phyloP scores from a whole-genome alignment of 1,284 basidiomycete species.

The Quambalaria eucalypti region DNA sequence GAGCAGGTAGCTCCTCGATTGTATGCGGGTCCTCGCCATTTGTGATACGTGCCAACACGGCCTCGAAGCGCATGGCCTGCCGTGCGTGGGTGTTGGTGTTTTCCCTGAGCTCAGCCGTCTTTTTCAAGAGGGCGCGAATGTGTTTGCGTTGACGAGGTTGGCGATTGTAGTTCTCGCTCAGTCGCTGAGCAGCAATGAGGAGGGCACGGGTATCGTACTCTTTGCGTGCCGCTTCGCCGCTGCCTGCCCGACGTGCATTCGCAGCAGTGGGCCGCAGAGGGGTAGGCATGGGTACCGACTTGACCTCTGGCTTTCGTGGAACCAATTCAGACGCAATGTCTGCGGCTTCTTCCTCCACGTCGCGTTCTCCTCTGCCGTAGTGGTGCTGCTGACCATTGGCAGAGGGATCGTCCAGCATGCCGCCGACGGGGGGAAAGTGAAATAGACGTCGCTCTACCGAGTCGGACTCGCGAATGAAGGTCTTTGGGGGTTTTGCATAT shows the following conservation, averaged over 20 bases:
- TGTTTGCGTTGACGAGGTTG: slow-evolving; percentile 38
- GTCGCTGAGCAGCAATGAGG: slow-evolving; percentile 28
- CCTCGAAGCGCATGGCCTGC: background rate
- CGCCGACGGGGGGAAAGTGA: background rate
- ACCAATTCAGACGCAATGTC: background rate
- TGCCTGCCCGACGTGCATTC: background rate
- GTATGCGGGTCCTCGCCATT: background rate
- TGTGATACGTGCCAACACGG: background rate
- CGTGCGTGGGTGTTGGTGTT: background rate
- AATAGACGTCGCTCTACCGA: background rate
- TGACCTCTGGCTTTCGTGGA: background rate
- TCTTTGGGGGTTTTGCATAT: slow-evolving; percentile 28
- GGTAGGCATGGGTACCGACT: slow-evolving; percentile 6
- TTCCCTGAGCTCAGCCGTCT: slow-evolving; percentile 16
- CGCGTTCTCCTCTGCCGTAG: background rate
- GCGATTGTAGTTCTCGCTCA: slow-evolving; percentile 27
- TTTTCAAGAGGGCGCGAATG: slow-evolving; percentile 37
- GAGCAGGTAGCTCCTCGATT: background rate
- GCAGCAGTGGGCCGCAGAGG: slow-evolving; percentile 12
- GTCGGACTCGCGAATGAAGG: slow-evolving; percentile 21
- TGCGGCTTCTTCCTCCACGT: background rate
- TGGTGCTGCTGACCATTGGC: background rate
- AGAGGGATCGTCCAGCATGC: background rate
- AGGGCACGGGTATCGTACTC: slow-evolving; percentile 14
- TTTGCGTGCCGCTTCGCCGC: background rate